Conservation (phyloP, 768 basidiomycete genomes). For the Pulveroboletus sp. region DNA sequence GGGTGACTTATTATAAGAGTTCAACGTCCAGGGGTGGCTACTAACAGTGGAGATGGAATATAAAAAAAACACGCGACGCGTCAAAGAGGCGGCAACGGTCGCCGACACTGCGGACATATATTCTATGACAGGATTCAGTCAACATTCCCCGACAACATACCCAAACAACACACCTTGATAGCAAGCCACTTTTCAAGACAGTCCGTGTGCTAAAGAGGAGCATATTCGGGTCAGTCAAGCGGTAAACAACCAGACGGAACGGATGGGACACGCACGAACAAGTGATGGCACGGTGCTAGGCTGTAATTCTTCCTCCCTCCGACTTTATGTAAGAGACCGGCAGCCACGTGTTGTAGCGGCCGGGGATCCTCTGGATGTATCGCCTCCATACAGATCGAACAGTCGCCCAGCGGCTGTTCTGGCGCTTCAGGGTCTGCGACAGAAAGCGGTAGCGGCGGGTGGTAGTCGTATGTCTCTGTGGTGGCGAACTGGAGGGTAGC, state of each 20-base stretch:
- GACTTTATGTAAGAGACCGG: slow-evolving; percentile 37
- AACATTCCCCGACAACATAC: background rate
- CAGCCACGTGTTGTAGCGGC: slow-evolving; percentile 32
- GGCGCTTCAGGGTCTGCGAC: slow-evolving; percentile 71
- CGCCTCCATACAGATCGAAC: slow-evolving; percentile 91
- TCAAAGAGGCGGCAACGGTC: slow-evolving; percentile 77
- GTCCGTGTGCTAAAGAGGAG: slow-evolving; percentile 63
- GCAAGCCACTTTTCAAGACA: slow-evolving; percentile 86
- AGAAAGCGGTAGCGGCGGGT: slow-evolving; percentile 62
- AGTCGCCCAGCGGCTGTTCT: slow-evolving; percentile 78
- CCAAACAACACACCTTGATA: slow-evolving; percentile 68
- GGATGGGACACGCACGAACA: slow-evolving; percentile 59
- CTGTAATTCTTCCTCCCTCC: slow-evolving; percentile 67
- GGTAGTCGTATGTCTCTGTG: slow-evolving; percentile 76
- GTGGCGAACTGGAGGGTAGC: slow-evolving; percentile 53
- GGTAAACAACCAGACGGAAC: too few relatives aligned
- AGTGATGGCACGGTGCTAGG: slow-evolving; percentile 83
- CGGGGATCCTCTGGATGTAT: slow-evolving; percentile 55
- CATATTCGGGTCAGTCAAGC: background rate
- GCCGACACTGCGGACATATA: slow-evolving; percentile 89
- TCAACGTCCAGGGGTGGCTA: background rate
- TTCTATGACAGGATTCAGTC: slow-evolving; percentile 44
- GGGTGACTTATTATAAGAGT: background rate
- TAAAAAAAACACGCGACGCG: background rate
- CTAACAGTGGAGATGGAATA: slow-evolving; percentile 6